These are phyloP conservation scores for Aspergillus haitiensis DNA, from an alignment of 495 filamentous ascomycete species.

Conservation along the genomic window DNA sequence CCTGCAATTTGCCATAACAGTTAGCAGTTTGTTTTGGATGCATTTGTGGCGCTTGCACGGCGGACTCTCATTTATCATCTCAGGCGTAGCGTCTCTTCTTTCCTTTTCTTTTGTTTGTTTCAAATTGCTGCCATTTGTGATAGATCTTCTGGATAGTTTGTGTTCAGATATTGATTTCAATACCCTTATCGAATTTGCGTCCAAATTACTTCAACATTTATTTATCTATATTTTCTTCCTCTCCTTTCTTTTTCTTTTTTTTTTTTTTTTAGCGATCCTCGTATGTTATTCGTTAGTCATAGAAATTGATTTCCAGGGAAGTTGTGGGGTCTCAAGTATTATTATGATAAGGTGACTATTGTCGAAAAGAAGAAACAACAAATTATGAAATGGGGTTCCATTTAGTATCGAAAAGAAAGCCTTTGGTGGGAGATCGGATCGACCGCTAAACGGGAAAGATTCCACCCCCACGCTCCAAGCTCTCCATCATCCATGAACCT, in stretches of 20 bases:
- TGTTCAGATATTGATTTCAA: constrained; percentile 8
- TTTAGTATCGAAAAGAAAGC: neutral
- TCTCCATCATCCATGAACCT: constrained; percentile 10
- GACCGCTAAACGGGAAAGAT: constrained; percentile 8
- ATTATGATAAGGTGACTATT: neutral
- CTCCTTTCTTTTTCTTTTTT: neutral
- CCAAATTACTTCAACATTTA: constrained; percentile 2
- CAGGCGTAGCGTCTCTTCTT: neutral
- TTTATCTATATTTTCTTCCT: neutral
- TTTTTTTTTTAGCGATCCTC: neutral
- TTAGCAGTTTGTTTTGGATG: constrained; percentile 15
- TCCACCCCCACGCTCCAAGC: constrained; percentile 7
- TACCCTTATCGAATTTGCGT: constrained; percentile 13
- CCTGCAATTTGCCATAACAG: constrained; percentile 8
- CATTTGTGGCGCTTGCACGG: constrained; percentile 24
- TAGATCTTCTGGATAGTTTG: constrained; percentile 12
- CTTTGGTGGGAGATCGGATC: neutral
- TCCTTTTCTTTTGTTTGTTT: constrained; percentile 9
- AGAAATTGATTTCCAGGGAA: neutral
- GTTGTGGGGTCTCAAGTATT: neutral
- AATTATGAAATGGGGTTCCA: neutral
- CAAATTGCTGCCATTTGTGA: constrained; percentile 8
- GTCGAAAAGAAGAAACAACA: neutral
- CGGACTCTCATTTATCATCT: constrained; percentile 8
- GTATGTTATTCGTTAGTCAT: neutral